Percentiles rank a stretch among this genome's conserved stretches.
Evolutionary conservation across 257 asterid species (phyloP).

Genomic region (Ligustrum vulgare): DNA sequence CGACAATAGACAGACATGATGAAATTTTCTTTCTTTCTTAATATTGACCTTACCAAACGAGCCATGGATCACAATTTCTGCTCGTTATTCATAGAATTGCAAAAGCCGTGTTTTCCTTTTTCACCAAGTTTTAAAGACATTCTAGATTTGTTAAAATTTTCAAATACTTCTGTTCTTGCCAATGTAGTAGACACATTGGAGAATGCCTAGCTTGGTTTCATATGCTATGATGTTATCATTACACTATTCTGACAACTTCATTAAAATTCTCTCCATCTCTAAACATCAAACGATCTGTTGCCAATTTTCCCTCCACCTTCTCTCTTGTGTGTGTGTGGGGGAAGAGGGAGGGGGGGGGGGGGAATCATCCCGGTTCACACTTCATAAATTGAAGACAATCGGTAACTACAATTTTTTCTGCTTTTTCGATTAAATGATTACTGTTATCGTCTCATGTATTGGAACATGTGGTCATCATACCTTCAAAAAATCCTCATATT

Average conservation of each 20-base stretch:
- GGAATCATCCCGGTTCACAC: background rate
- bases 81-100: background rate
- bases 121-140: background rate
- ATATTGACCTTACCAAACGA: background rate
- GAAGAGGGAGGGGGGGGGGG: too few relatives aligned
- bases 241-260: background rate
- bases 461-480: slow-evolving; percentile 31
- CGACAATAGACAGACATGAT: background rate
- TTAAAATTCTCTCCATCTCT: background rate
- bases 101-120: background rate
- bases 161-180: background rate
- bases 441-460: background rate
- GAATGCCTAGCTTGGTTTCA: background rate
- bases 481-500: slow-evolving; percentile 81
- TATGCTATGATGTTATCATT: background rate
- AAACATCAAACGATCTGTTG: background rate
- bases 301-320: background rate
- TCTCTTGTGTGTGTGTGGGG: background rate
- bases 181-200: background rate
- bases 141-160: background rate
- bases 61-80: background rate
- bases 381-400: background rate
- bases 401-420: background rate
- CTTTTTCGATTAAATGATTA: background rate
- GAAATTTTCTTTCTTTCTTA: background rate